Evolutionary conservation across 2,329 filamentous ascomycete genomes (phyloP), one percentile per base, ranked within the genome.

Genomic region (Colletotrichum echinochloae): DNA sequence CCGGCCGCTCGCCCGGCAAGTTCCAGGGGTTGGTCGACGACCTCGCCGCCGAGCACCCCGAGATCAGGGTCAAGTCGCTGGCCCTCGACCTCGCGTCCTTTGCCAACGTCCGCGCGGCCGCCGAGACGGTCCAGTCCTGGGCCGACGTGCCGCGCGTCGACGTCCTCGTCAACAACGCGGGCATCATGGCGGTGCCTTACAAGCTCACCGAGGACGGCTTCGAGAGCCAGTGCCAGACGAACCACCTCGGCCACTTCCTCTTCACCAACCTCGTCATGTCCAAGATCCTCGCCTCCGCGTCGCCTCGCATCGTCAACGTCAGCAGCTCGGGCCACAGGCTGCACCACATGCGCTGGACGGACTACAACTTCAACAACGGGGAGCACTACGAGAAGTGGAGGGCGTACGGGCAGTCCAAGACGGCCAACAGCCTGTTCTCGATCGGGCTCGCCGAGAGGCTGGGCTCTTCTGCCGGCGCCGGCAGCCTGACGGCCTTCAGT

Each of bases 291-390:
- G 74, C 75, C 0, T 59, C 79, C 2, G 66, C 66, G 7, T 76
- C 72, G 41, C 75, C 79, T 0, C 76, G 82, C 0, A 71, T 87
- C 11, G 80, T 87, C 33, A 84, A 81, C 71, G 76, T 87, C n/a
- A 79, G 79, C 41, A 86, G 84, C 74, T 75, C 80, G 48, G 84
- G 82, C 1, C 79, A 87, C 72, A 78, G 81, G 4, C 62, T 86
- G 14, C 75, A 77, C 4, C 81, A 81, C 1, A 74, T 86, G 14
- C 77, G 83, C 8, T 85, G 82, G 69, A 77, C 79, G 54, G 84
- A 87, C 73, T 80, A 78, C 33, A 82, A 83, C 44, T 85, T 85
- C 72, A 77, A 66, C 56, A 35, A 48, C n/a, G 55, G 70, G 2
- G 66, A 69, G 46, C 61, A 75, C 2, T 78, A 78, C 59, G 56